Evolutionary conservation across 1,284 basidiomycete genomes (phyloP), one percentile per base, ranked within the genome.

Genomic region (Rhodotorula sp.): DNA sequence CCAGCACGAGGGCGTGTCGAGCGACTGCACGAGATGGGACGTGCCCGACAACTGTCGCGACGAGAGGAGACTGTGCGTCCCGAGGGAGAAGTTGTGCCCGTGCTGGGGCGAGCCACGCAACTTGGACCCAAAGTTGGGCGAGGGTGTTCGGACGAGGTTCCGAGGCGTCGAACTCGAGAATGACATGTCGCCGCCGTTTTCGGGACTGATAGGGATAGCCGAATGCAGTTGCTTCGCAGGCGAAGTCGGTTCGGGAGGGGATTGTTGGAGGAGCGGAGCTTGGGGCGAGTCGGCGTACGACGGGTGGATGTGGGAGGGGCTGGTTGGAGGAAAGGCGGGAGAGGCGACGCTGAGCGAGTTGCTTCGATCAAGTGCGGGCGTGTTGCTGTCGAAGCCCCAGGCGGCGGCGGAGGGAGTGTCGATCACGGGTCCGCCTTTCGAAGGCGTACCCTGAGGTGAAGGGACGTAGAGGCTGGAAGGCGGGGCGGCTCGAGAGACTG

Each of bases 1-100:
- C 90, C 91, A 93, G 27, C 71, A 64, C 13, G 62, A 57, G 4
- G 74, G 74, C 34, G 55, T 73, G 56, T 73, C 68, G 56, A 73
- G 46, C 9, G 59, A 39, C 10, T 59, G 51, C 19, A 62, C 62
- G 30, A 74, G 62, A 2, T 29, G 13, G 6, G 62, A n/a, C 8
- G 55, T 7, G 15, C 55, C 34, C 30, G 59, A 55, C 24, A 44
- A 19, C 30, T 62, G 59, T 9, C 66, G 66, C 7, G 61, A 48
- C 17, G 63, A 55, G 30, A 71, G 63, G n/a, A 64, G 51, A 17
- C 54, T 29, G 57, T 70, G 64, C 51, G 64, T 65, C 8, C 66
- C 72, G 24, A 65, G 36, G 46, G 66, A 61, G 39, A 48, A 63
- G 11, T 62, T 46, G 11, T 27, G 36, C 22, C 62, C 44, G 10